Conservation (phyloP, 164 flowering plant genomes). For the Kalanchoe fedtschenkoi region DNA sequence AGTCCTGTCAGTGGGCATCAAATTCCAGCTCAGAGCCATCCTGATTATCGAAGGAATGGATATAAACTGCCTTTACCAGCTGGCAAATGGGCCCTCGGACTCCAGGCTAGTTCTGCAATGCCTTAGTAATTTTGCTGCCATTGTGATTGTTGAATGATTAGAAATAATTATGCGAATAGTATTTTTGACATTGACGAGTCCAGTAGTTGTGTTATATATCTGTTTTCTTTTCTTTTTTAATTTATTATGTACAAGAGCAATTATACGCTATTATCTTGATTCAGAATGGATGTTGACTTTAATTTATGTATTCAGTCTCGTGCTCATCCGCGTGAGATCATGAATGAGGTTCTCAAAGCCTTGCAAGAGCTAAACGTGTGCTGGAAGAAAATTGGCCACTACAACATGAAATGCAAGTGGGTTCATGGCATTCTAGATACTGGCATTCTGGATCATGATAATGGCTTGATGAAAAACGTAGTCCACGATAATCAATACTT, state of each 20-base stretch:
- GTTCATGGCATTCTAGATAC: slow-evolving; percentile 37
- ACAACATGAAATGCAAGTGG: slow-evolving; percentile 94
- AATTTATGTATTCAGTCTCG: slow-evolving; percentile 44
- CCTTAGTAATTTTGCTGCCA: neutral
- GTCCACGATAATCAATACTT: slow-evolving; percentile 28
- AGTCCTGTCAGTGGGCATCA: slow-evolving; percentile 33
- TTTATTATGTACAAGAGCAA: neutral
- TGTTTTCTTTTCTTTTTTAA: neutral
- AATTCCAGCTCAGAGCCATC: slow-evolving; percentile 31
- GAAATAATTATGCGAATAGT: neutral
- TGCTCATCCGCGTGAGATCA: slow-evolving; percentile 89
- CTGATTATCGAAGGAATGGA: slow-evolving; percentile 62
- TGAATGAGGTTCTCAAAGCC: slow-evolving; percentile 80
- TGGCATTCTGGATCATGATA: slow-evolving; percentile 31
- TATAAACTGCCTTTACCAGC: slow-evolving; percentile 54
- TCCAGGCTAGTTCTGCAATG: slow-evolving; percentile 47
- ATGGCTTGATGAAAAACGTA: slow-evolving; percentile 25
- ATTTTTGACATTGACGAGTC: neutral
- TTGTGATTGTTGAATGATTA: neutral
- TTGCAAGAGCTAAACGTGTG: slow-evolving; percentile 68
- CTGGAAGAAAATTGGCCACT: slow-evolving; percentile 89
- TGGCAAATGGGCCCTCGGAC: slow-evolving; percentile 97
- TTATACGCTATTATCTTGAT: neutral
- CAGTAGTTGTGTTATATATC: neutral
- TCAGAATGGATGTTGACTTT: neutral